Percentiles rank a stretch among this genome's conserved stretches.
Conservation (phyloP, 169 alveolate species). For the Eimeria praecox region DNA sequence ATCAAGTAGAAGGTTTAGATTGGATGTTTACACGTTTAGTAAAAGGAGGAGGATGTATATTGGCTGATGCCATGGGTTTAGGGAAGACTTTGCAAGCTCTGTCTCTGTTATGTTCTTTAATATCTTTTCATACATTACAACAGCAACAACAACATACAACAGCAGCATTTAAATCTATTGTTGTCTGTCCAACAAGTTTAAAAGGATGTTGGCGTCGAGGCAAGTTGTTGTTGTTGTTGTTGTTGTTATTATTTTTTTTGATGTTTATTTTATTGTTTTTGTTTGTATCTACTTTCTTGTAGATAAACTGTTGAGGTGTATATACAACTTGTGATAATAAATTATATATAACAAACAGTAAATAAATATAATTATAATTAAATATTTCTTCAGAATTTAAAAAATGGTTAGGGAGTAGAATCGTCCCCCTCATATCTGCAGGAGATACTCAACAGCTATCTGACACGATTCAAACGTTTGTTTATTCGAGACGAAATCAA, state of each 20-base stretch:
- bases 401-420: constrained; percentile 61
- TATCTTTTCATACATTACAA: background rate
- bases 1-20: constrained; percentile 29
- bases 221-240: background rate
- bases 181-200: constrained; percentile 77
- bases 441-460: constrained; percentile 43
- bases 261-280: background rate
- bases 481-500: constrained; percentile 2
- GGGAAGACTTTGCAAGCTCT: constrained; percentile 75
- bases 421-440: background rate
- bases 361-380: background rate
- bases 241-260: background rate
- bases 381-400: constrained; percentile 43
- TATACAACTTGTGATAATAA: too few relatives aligned
- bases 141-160: constrained; percentile 29
- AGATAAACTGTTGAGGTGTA: too few relatives aligned
- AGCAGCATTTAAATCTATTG: constrained; percentile 13
- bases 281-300: too few relatives aligned
- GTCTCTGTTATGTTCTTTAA: constrained; percentile 22
- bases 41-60: constrained; percentile 63
- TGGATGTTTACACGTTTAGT: constrained; percentile 55
- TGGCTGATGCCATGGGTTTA: constrained; percentile 71
- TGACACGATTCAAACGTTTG: background rate
- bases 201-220: constrained; percentile 55
- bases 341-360: background rate